Conservation (phyloP, 306 rosid species). For the Castanea sativa region DNA sequence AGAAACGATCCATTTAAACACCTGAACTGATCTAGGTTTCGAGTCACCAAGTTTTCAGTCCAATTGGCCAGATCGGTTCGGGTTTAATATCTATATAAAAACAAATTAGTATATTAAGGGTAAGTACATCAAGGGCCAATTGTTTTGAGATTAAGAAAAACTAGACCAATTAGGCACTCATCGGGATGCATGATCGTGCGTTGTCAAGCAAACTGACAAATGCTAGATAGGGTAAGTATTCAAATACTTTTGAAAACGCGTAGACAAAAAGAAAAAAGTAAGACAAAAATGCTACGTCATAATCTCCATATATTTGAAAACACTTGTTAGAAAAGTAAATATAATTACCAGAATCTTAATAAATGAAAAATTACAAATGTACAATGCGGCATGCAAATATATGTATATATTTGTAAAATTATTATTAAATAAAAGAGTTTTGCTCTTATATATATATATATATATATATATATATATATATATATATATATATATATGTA, state of each 20-base stretch:
- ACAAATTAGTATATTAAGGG: no score
- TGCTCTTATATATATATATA: background rate
- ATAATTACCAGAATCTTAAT: background rate
- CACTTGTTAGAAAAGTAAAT: background rate
- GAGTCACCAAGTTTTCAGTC: no score
- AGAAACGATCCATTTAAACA: no score
- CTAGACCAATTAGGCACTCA: background rate
- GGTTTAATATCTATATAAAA: no score
- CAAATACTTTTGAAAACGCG: background rate
- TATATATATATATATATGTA: background rate
- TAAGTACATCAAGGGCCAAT: background rate
- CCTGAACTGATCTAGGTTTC: no score
- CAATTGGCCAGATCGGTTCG: accelerated
- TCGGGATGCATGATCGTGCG: background rate
- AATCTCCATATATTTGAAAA: background rate
- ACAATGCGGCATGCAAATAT: background rate
- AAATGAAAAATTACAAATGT: background rate
- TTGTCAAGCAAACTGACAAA: constrained; percentile 14
- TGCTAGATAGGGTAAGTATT: background rate
- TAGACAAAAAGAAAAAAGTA: background rate
- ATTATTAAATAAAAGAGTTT: background rate
- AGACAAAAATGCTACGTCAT: background rate
- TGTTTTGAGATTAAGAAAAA: background rate
- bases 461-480: background rate
- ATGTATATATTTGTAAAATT: background rate